Conservation (phyloP, 2,329 filamentous ascomycete species). For the Hysterium pulicare region DNA sequence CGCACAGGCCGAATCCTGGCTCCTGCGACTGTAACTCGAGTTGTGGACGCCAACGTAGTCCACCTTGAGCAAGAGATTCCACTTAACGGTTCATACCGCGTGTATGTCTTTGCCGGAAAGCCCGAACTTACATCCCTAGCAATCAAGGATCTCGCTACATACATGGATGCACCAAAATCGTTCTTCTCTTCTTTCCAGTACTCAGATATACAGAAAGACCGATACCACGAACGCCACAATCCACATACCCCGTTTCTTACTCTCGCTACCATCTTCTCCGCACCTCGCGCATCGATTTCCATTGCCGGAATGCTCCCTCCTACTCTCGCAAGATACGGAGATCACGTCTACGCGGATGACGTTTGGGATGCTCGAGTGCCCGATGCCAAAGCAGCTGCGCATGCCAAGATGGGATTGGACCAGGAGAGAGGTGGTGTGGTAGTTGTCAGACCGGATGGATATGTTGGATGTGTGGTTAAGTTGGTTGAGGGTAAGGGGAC, state of each 20-base stretch:
- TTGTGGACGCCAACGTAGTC: constrained; percentile 84
- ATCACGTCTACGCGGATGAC: constrained; percentile 86
- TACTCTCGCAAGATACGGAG: constrained; percentile 69
- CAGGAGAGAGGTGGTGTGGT: constrained; percentile 73
- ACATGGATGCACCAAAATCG: constrained; percentile 62
- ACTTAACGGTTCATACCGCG: constrained; percentile 80
- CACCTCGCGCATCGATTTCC: constrained; percentile 65
- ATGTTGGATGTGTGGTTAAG: constrained; percentile 72
- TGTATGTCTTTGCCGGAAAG: constrained; percentile 81
- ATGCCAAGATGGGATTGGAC: constrained; percentile 81
- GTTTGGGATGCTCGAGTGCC: constrained; percentile 68
- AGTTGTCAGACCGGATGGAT: constrained; percentile 82
- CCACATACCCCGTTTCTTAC: constrained; percentile 83
- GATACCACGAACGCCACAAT: constrained; percentile 76
- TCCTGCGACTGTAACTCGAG: constrained; percentile 78
- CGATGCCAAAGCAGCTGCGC: constrained; percentile 68
- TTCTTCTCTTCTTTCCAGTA: constrained; percentile 69
- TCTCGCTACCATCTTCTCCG: constrained; percentile 71
- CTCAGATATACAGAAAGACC: constrained; percentile 49
- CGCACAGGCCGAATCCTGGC: constrained; percentile 72
- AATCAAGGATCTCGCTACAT: constrained; percentile 65
- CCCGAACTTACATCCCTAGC: constrained; percentile 58
- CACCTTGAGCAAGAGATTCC: constrained; percentile 88
- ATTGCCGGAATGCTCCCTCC: constrained; percentile 68
- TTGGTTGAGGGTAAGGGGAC: constrained; percentile 75